A percentile compares a stretch with the other conserved stretches of the same genome.
phyloP scores from a whole-genome alignment of 2,329 filamentous ascomycete species.

The Helotiales sp. region DNA sequence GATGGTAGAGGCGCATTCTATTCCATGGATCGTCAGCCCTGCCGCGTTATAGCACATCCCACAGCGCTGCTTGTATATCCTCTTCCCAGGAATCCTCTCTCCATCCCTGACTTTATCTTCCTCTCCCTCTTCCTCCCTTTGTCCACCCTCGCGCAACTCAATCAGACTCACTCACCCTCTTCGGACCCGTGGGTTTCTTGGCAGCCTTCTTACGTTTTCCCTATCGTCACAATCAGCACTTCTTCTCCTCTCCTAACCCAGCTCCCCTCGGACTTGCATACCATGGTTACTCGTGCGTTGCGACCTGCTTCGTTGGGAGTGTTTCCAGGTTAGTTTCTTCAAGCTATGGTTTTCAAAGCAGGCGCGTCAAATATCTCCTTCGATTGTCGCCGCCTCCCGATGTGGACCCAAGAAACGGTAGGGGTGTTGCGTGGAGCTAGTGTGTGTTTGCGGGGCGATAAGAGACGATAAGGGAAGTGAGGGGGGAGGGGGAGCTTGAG shows the following conservation, averaged over 20 bases:
- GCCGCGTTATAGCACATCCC: no score
- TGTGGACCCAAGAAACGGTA: background rate
- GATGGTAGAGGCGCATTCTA: conserved; percentile 76
- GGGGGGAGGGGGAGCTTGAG: background rate
- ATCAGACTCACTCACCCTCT: conserved; percentile 65
- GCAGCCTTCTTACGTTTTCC: conserved; percentile 96
- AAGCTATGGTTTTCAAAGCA: background rate
- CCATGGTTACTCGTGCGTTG: conserved; percentile 12
- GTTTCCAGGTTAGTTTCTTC: background rate
- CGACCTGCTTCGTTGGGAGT: background rate
- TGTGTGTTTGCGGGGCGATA: conserved; percentile 1
- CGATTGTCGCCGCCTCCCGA: conserved; percentile 9
- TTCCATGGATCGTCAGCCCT: conserved; percentile 15
- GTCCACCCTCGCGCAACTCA: background rate
- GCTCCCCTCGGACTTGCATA: background rate
- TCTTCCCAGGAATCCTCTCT: background rate
- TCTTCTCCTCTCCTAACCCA: background rate
- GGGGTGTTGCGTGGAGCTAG: background rate
- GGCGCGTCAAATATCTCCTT: conserved; percentile 11
- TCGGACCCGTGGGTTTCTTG: conserved; percentile 78
- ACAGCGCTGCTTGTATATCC: background rate
- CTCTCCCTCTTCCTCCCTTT: background rate
- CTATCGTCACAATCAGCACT: conserved; percentile 51
- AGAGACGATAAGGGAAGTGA: conserved; percentile 1
- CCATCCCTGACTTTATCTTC: background rate